A percentile compares a stretch with the other conserved stretches of the same genome.
Evolutionary conservation across 2,329 filamentous ascomycete species (phyloP).

Genomic region (Exophiala bonariae): DNA sequence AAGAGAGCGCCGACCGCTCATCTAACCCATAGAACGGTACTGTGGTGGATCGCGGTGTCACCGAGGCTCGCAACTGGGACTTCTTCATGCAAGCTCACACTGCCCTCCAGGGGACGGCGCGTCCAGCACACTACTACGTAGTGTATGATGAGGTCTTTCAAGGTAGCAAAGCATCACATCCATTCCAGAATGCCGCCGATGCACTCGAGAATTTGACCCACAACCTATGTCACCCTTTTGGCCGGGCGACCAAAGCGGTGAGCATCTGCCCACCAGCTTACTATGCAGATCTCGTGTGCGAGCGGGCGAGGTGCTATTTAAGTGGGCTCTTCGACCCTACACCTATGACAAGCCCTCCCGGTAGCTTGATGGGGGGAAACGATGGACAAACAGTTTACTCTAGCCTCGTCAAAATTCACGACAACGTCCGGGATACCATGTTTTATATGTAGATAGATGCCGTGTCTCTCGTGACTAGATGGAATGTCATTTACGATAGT

Average conservation of each 20-base stretch:
- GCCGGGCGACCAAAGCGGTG: constrained; percentile 81
- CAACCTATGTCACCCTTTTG: constrained; percentile 56
- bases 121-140: constrained; percentile 81
- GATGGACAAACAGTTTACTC: no score
- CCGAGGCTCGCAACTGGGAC: constrained; percentile 73
- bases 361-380: no score
- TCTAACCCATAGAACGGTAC: constrained; percentile 76
- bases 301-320: constrained; percentile 72
- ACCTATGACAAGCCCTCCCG: no score
- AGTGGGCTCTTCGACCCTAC: constrained; percentile 62
- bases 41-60: constrained; percentile 82
- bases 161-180: constrained; percentile 17
- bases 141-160: constrained; percentile 62
- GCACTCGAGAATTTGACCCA: constrained; percentile 65
- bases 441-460: no score
- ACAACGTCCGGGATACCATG: no score
- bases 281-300: constrained; percentile 84
- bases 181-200: constrained; percentile 55
- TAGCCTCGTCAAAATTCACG: no score
- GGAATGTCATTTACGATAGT: no score
- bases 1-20: constrained; percentile 49
- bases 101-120: constrained; percentile 78
- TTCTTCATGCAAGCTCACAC: constrained; percentile 83
- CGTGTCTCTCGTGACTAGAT: no score
- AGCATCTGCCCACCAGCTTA: constrained; percentile 86